Base-by-base conservation (phyloP, 2,329 filamentous ascomycete species). In the Pseudogymnoascus sp. region DNA sequence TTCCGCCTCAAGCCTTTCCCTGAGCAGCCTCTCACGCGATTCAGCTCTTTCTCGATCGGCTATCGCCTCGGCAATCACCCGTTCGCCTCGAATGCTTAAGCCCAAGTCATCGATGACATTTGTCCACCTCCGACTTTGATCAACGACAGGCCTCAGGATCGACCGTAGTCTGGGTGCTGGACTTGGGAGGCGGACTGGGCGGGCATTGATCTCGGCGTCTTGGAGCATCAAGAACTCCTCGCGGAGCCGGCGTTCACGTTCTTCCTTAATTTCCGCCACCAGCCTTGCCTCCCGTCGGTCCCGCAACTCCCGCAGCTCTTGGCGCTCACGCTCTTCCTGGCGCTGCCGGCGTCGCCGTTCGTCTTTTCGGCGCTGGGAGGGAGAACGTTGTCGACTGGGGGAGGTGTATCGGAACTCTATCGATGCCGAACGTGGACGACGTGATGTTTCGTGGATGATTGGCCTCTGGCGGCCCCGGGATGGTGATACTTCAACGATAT, bases 131-230 rank as follows among this genome's bases (percentile, higher is more conserved):
- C 63, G 56, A n/a, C 25, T 60, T 44, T 72, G 68, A 12, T 69
- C 65, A n/a, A 70, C 62, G n/a, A 66, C 65, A 25, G 70, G 69
- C 31, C 66, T 59, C 10, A 66, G 38, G 34, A 37, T 65, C 2
- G 46, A 63, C 64, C 53, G 31, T 40, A 50, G 37, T 23, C 23
- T 64, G 16, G 71, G 70, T 12, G 72, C 66, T 18, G 50, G 50
- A 21, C 16, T 56, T 2, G 50, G 50, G 8, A 40, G 6, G 12
- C 59, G 59, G 1, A 64, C 67, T 21, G 72, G 70, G 21, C 72
- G 62, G 5, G 66, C 66, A 28, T 65, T 62, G 37, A 73, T 73
- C 8, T 69, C 71, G 11, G 70, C 70, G 56, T 73, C 68, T 10
- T 71, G 69, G n/a, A 42, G 64, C 12, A 64, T 59, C 28, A 72